Percentiles rank a stretch among this genome's conserved stretches.
Evolutionary conservation across 139 green algal species (phyloP).

Genomic region (Coelastrella sp.): DNA sequence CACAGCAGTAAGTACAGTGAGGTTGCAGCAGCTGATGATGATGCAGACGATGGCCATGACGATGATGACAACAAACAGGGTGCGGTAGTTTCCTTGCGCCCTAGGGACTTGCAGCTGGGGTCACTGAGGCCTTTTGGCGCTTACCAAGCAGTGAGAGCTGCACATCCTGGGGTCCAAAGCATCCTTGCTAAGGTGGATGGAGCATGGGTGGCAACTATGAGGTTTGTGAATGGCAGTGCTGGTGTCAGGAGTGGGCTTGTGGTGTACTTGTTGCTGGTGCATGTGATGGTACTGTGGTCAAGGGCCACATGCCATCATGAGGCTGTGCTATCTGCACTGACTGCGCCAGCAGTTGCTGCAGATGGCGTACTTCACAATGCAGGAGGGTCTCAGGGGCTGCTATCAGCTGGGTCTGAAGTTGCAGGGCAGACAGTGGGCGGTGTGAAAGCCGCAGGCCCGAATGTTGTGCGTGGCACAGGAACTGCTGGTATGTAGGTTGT

Average conservation of each 20-base stretch:
- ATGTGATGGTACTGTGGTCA: conserved; percentile 32
- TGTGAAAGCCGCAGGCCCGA: too few relatives aligned
- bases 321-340: background rate
- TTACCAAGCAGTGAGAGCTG: background rate
- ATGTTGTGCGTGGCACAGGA: too few relatives aligned
- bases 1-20: background rate
- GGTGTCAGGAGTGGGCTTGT: background rate
- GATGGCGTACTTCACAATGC: background rate
- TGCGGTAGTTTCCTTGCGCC: background rate
- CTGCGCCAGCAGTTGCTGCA: background rate
- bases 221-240: background rate
- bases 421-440: too few relatives aligned
- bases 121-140: conserved; percentile 15
- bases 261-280: conserved; percentile 33
- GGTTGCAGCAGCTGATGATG: background rate
- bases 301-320: conserved; percentile 4
- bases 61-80: conserved; percentile 32
- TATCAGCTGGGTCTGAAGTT: background rate
- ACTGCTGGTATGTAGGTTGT: too few relatives aligned
- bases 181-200: conserved; percentile 9
- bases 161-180: background rate
- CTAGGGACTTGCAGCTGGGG: conserved; percentile 10
- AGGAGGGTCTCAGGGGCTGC: background rate
- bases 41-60: background rate
- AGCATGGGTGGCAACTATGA: background rate